A percentile compares a stretch with the other conserved stretches of the same genome.
Evolutionary conservation across 2,329 filamentous ascomycete genomes (phyloP).

Genomic region (Aspergillus cejpii): DNA sequence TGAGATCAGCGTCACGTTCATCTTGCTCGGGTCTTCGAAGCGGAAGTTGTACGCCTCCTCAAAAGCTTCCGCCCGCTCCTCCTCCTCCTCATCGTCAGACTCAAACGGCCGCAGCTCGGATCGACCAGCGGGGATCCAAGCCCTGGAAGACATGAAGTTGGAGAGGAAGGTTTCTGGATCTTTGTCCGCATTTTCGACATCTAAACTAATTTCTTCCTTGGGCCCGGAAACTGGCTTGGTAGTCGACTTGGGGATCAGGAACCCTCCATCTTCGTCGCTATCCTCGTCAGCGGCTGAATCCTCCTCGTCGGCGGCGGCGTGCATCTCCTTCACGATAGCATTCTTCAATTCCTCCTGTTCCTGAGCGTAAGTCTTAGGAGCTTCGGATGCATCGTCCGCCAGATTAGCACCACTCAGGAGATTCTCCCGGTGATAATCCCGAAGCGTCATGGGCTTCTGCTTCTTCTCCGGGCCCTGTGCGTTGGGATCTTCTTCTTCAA

Average conservation of each 20-base stretch:
- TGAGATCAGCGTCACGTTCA: slow-evolving; percentile 79
- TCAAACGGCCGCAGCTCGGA: slow-evolving; percentile 74
- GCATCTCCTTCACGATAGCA: slow-evolving; percentile 71
- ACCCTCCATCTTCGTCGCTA: slow-evolving; percentile 59
- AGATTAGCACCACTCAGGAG: slow-evolving; percentile 67
- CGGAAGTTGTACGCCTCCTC: slow-evolving; percentile 93
- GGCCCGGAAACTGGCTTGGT: slow-evolving; percentile 24
- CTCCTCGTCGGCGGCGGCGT: slow-evolving; percentile 51
- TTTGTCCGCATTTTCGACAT: slow-evolving; percentile 71
- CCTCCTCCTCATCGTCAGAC: slow-evolving; percentile 77
- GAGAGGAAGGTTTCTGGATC: slow-evolving; percentile 90
- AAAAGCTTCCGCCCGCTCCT: slow-evolving; percentile 71
- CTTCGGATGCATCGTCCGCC: slow-evolving; percentile 42
- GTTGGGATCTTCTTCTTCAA: slow-evolving; percentile 44
- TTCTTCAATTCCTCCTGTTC: slow-evolving; percentile 80
- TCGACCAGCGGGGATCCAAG: slow-evolving; percentile 69
- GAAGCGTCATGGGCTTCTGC: slow-evolving; percentile 77
- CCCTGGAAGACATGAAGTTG: slow-evolving; percentile 87
- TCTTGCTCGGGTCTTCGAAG: slow-evolving; percentile 83
- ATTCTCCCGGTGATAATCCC: slow-evolving; percentile 88
- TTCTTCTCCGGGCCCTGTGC: slow-evolving; percentile 48
- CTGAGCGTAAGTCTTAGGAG: slow-evolving; percentile 69
- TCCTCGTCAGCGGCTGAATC: slow-evolving; percentile 47
- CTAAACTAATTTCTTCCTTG: slow-evolving; percentile 51
- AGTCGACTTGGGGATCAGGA: slow-evolving; percentile 66